These are phyloP conservation scores for Xylaria sp. DNA, from an alignment of 2,329 filamentous ascomycete species.

Conservation along the genomic window DNA sequence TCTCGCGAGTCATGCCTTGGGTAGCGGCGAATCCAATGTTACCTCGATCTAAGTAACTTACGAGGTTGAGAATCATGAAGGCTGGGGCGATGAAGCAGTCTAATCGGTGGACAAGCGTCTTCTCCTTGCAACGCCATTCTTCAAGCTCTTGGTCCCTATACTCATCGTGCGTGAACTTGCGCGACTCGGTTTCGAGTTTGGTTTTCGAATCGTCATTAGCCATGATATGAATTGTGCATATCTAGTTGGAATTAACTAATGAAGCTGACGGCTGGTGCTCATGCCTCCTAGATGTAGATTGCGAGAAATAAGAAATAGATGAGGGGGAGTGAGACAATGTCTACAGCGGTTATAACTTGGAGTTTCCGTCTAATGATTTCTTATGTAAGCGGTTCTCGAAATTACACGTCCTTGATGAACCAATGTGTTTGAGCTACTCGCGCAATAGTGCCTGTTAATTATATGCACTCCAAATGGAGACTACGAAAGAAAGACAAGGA, in stretches of 20 bases:
- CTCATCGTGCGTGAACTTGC: constrained; percentile 7
- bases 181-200: constrained; percentile 13
- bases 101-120: constrained; percentile 24
- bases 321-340: neutral
- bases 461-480: no score
- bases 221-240: constrained; percentile 3
- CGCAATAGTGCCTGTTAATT: no score
- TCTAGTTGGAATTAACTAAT: no score
- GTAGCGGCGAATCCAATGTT: constrained; percentile 39
- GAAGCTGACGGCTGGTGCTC: neutral
- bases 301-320: neutral
- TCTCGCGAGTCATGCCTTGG: constrained; percentile 34
- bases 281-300: neutral
- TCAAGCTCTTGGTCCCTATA: neutral
- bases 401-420: no score
- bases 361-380: no score
- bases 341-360: neutral
- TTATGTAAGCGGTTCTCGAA: no score
- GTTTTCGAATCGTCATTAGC: neutral
- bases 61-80: constrained; percentile 30
- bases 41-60: constrained; percentile 36
- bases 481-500: no score
- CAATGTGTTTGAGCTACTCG: no score
- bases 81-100: constrained; percentile 29
- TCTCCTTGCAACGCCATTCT: constrained; percentile 16